Conservation (phyloP, 805 yeast genomes). For the Tetrapisispora pingtungensis region DNA sequence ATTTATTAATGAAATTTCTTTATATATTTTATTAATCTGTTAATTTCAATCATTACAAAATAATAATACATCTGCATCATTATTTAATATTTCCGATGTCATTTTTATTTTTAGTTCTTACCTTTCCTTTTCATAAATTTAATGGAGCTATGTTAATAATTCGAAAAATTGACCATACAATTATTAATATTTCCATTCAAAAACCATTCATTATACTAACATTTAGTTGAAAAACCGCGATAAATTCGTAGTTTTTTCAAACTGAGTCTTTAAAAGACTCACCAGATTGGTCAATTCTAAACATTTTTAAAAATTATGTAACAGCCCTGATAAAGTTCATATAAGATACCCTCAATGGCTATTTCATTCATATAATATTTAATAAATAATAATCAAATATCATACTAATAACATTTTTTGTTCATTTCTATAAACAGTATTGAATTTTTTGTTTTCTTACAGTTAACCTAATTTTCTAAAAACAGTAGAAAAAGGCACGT, state of each 20-base stretch:
- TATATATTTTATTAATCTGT: background rate
- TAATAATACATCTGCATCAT: background rate
- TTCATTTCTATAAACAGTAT: no score
- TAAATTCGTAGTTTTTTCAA: no score
- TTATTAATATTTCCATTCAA: background rate
- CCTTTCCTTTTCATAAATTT: background rate
- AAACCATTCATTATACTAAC: background rate
- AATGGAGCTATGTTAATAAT: background rate
- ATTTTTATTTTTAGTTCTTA: slow-evolving; percentile 1
- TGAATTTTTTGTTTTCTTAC: no score
- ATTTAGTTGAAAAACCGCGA: no score
- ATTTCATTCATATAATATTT: background rate
- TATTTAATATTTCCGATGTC: background rate
- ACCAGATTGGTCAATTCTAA: background rate
- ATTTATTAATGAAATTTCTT: background rate
- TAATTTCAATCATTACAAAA: background rate
- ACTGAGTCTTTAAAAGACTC: no score
- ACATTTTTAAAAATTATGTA: slow-evolving; percentile 1
- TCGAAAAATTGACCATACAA: background rate
- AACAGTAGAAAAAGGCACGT: no score
- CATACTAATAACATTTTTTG: no score
- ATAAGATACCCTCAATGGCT: background rate
- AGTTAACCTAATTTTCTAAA: no score
- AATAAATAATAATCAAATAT: slow-evolving; percentile 1
- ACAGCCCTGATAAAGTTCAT: background rate